Percentiles rank a stretch among this genome's conserved stretches.
These are phyloP conservation scores for Umbelopsis sp. DNA, from an alignment of 192 early-diverging fungal genomes.

Conservation along the genomic window DNA sequence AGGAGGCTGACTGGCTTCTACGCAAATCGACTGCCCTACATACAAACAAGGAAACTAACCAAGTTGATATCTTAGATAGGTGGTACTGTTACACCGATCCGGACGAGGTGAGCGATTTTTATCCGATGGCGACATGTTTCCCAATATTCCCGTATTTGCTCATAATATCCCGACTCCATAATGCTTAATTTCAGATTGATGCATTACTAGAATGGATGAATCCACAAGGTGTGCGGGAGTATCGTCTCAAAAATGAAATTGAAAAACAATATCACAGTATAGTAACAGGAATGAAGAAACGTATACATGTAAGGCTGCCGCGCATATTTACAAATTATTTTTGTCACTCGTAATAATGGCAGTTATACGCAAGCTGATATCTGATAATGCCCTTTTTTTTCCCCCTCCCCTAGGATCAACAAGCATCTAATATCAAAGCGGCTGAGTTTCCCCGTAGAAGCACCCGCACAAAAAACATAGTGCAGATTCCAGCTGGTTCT, in stretches of 20 bases:
- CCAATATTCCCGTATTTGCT: conserved; percentile 31
- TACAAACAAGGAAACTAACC: not conserved
- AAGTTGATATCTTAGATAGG: conserved; percentile 16
- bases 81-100: conserved; percentile 37
- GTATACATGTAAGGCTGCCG: conserved; percentile 40
- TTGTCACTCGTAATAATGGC: not conserved
- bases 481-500: conserved; percentile 24
- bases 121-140: not conserved
- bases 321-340: not conserved
- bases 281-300: conserved; percentile 55
- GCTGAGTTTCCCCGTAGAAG: conserved; percentile 46
- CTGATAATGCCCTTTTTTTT: conserved; percentile 10
- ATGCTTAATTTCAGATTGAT: conserved; percentile 59
- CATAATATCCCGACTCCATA: conserved; percentile 47
- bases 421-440: conserved; percentile 27
- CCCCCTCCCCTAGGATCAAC: conserved; percentile 35
- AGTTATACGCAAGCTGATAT: conserved; percentile 13
- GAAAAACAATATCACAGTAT: conserved; percentile 49
- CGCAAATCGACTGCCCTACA: not conserved
- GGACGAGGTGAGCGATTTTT: conserved; percentile 29
- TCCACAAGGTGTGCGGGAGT: conserved; percentile 74
- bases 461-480: conserved; percentile 43
- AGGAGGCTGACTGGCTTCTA: conserved; percentile 26
- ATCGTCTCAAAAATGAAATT: conserved; percentile 59
- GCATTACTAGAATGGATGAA: conserved; percentile 75